A percentile compares a stretch with the other conserved stretches of the same genome.
These are phyloP conservation scores for Phytophthora quininea DNA, from an alignment of 352 stramenopile genomes.

Conservation along the genomic window DNA sequence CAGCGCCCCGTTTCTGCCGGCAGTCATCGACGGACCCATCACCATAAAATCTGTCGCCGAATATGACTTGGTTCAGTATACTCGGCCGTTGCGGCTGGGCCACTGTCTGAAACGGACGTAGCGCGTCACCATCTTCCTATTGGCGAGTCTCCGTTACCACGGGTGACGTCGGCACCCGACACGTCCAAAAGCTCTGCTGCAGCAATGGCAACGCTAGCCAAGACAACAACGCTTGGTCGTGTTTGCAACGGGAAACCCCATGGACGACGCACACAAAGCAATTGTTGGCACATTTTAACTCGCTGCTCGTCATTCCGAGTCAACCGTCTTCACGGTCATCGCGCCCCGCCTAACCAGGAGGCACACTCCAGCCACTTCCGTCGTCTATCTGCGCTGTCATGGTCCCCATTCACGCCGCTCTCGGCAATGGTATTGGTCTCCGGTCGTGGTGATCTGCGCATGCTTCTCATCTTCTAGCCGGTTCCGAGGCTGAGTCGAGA, in stretches of 20 bases:
- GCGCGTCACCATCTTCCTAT: too few species aligned
- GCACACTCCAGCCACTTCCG: neutral
- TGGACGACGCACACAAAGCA: neutral
- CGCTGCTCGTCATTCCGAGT: neutral
- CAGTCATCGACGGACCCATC: neutral
- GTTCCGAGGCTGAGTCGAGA: too few species aligned
- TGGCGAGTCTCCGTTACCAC: too few species aligned
- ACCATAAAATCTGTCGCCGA: neutral
- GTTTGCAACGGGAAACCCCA: neutral
- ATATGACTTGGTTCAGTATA: neutral
- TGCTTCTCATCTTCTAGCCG: too few species aligned
- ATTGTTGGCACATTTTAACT: neutral
- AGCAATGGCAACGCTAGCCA: neutral
- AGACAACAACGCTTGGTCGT: too few species aligned
- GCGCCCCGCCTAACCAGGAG: neutral
- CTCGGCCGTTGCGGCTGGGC: neutral
- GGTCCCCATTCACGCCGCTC: too few species aligned
- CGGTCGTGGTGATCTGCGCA: too few species aligned
- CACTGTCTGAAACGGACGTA: neutral
- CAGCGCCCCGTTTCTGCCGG: neutral
- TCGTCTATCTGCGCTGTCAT: neutral
- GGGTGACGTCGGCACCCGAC: too few species aligned
- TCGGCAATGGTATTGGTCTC: neutral
- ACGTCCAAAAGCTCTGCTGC: neutral
- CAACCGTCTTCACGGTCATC: conserved; percentile 1